Evolutionary conservation across 768 basidiomycete species (phyloP), one percentile per base, ranked within the genome.

Genomic region (Naematelia encephala): DNA sequence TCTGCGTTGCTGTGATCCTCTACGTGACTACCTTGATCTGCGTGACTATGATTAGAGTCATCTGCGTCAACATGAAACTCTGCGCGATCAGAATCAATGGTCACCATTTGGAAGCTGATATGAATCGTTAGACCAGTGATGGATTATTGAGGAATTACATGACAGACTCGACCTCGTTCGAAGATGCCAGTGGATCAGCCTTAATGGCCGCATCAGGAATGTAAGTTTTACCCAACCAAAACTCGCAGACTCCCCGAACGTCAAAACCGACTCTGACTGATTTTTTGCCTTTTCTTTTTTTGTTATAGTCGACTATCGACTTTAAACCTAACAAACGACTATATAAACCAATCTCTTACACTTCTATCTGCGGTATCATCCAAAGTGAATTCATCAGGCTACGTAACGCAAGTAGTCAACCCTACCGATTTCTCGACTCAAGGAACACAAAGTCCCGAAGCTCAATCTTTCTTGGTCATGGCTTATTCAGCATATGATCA

Each of bases 71-170:
- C n/a, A n/a, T n/a, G n/a, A n/a, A n/a, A 30, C 22, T n/a, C n/a
- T n/a, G n/a, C n/a, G 21, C n/a, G n/a, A 10, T 21, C 13, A 45
- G 26, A 21, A 16, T 14, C 39, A 26, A 22, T 49, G 22, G n/a
- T n/a, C n/a, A n/a, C 29, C 34, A 34, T 2, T 19, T 12, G 10
- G 44, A 42, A 30, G 11, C n/a, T 10, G 45, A 5, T 50, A 53
- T 59, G 28, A 58, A 26, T 5, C 22, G 28, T 25, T 57, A 79
- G 77, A 75, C 66, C 8, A 59, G 71, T 8, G 64, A 78, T 21
- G 69, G 76, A 21, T 62, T 81, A 27, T 52, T 80, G 21, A 74
- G 74, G 8, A 79, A 81, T 59, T 80, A 81, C 64, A 62, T 81
- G 34, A 62, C 67, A 45, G 73, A 73, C 29, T 57, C 66, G 3